Base-by-base conservation (phyloP, 441 rosid species). In the Hypseocharis bilobata region DNA sequence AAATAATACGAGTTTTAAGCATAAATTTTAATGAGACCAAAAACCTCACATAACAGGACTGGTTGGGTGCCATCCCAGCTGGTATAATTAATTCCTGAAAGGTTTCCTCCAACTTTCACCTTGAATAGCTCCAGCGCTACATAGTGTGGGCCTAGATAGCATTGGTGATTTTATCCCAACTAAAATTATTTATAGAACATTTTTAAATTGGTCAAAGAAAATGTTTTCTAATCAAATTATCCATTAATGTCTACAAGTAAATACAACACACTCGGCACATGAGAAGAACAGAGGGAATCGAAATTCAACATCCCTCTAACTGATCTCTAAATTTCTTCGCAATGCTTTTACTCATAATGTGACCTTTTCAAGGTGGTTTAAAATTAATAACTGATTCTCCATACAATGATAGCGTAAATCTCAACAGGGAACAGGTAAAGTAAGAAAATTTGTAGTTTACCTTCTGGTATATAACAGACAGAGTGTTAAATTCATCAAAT, bases 401-500 rank as follows among this genome's bases (percentile, higher is more conserved):
- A 16, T 17, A 17, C 25, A 5, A 17, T 16, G 19, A n/a, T n/a
- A n/a, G n/a, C n/a, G n/a, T n/a, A n/a, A n/a, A n/a, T n/a, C 10
- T 47, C 54, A 47, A 11, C 19, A 16, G 6, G 16, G 16, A 47
- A 6, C 54, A 47, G 23, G 54, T 19, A 6, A 16, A 47, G 6
- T 47, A 47, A 11, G 54, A 6, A 66, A 49, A 72, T 62, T 49
- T 69, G 40, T 62, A 66, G 40, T 78, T 78, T 25, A 86, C 98
- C 94, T 90, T 90, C 81, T 90, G 95, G 78, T 93, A 93, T 71
- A 93, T 82, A 55, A 93, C 90, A 44, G 97, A 93, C 44, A 93
- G 82, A 77, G 90, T 90, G 82, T 93, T 93, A 75, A 93, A 93
- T 80, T 93, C 98, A 56, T 90, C 96, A 80, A 88, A 93, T 64